Base-by-base conservation (phyloP, 2,329 filamentous ascomycete genomes). In the Aspergillus puulaauensis region DNA sequence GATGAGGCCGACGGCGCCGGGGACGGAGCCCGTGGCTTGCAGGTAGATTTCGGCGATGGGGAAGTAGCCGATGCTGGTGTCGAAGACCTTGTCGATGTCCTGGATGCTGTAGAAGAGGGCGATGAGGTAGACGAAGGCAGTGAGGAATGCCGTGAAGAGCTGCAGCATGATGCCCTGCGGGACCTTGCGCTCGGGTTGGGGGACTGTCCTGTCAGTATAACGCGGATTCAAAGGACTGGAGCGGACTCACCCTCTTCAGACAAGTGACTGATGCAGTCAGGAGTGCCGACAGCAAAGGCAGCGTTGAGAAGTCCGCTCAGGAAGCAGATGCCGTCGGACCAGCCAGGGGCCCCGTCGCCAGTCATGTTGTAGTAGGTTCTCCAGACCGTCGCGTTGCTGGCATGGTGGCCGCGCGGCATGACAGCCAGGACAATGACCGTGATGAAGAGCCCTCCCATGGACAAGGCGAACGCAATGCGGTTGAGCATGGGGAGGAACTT, bases 21-120 rank as follows among this genome's bases (percentile, higher is more conserved):
- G 76, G 0, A 73, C 74, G 1, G 79, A 81, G 0, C 80, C 78
- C 0, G 83, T 85, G 0, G 82, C 83, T 69, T 86, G 84, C 24
- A 69, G 77, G 70, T 90, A 90, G 57, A 90, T 86, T 52, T 86
- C 83, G 6, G 86, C 83, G 12, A 90, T 82, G 0, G 88, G 88
- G 63, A 86, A 88, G 3, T 80, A 64, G 19, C 61, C 53, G 17
- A 68, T 63, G 11, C 48, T 72, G 33, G 80, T 80, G 56, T 76
- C 74, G 17, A 84, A 77, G 46, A 86, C 80, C 21, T 79, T 77
- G 63, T 84, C 78, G 58, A 86, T 78, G 66, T 71, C 68, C 45
- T 66, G 54, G 21, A 71, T 70, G 9, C 66, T 66, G 49, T 71
- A 71, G 47, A 71, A 71, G 1, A 71, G 61, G 6, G 82, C 73